These are phyloP conservation scores for Blastocystis sp. DNA, from an alignment of 352 stramenopile genomes.

Conservation along the genomic window DNA sequence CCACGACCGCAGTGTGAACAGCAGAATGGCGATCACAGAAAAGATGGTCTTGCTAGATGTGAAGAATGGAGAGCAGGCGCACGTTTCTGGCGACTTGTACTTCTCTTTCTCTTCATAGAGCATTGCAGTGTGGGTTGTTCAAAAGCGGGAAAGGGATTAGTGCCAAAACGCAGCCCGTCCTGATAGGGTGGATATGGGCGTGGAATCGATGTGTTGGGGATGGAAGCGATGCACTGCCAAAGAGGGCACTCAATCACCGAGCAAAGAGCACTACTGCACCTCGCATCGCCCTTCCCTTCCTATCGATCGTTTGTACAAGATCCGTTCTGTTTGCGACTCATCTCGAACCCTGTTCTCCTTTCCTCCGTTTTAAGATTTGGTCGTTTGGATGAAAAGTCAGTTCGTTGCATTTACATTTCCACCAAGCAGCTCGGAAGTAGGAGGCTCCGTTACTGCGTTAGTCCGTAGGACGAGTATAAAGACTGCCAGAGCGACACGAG, in stretches of 20 bases:
- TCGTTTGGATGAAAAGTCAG: neutral
- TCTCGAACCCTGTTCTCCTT: neutral
- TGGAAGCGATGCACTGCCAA: neutral
- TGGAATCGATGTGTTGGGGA: neutral
- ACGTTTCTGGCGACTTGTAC: slow-evolving; percentile 56
- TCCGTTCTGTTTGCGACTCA: neutral
- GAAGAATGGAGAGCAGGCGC: neutral
- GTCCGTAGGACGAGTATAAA: neutral
- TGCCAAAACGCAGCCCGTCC: neutral
- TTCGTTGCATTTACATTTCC: neutral
- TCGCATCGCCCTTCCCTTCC: neutral
- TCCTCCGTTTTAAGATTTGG: neutral
- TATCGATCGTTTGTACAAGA: neutral
- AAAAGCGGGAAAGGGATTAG: neutral
- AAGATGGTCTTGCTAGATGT: slow-evolving; percentile 29
- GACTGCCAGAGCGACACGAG: neutral
- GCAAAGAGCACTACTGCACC: neutral
- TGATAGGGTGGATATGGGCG: neutral
- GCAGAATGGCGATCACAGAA: neutral
- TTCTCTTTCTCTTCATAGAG: slow-evolving; percentile 60
- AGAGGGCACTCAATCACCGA: neutral
- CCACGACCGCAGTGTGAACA: slow-evolving; percentile 46
- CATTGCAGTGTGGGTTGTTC: neutral
- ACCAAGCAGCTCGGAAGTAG: neutral
- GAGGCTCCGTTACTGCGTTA: neutral